Percentiles rank a stretch among this genome's conserved stretches.
Conservation (phyloP, 2,329 filamentous ascomycete species). For the Aureobasidium subglaciale region DNA sequence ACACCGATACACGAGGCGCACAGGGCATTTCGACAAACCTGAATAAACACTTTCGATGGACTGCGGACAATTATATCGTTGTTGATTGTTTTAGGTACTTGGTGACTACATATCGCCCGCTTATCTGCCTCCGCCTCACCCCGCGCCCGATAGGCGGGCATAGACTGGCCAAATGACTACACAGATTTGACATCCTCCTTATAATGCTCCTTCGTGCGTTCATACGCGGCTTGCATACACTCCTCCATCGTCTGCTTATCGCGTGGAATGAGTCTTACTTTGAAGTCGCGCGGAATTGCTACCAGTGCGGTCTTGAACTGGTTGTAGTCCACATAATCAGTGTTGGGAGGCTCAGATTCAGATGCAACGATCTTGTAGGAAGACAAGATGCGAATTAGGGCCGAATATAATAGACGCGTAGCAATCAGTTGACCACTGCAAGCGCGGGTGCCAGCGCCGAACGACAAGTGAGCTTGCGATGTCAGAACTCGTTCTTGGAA, state of each 20-base stretch:
- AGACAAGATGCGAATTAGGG: slow-evolving; percentile 43
- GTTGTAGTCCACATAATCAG: slow-evolving; percentile 57
- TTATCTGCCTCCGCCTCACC: not conserved
- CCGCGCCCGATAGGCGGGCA: not conserved
- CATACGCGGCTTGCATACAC: slow-evolving; percentile 38
- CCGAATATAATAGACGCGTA: slow-evolving; percentile 43
- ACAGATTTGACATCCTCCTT: slow-evolving; percentile 8
- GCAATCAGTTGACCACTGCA: slow-evolving; percentile 49
- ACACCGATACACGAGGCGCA: not conserved
- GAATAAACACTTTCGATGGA: too few species aligned
- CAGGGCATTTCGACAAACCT: not conserved
- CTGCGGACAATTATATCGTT: too few species aligned
- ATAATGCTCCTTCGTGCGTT: slow-evolving; percentile 36
- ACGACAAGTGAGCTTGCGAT: slow-evolving; percentile 40
- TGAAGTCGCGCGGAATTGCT: slow-evolving; percentile 53
- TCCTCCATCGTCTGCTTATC: slow-evolving; percentile 34
- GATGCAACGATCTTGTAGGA: slow-evolving; percentile 45
- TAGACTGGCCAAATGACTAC: not conserved
- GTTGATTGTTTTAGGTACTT: too few species aligned
- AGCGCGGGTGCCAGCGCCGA: slow-evolving; percentile 46
- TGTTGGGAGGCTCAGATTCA: slow-evolving; percentile 47
- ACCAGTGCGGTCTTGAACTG: slow-evolving; percentile 53
- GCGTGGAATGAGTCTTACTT: slow-evolving; percentile 49
- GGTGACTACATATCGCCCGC: too few species aligned
- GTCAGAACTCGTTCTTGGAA: slow-evolving; percentile 16